phyloP scores from a whole-genome alignment of 169 alveolate species.

The Cryptosporidium felis region DNA sequence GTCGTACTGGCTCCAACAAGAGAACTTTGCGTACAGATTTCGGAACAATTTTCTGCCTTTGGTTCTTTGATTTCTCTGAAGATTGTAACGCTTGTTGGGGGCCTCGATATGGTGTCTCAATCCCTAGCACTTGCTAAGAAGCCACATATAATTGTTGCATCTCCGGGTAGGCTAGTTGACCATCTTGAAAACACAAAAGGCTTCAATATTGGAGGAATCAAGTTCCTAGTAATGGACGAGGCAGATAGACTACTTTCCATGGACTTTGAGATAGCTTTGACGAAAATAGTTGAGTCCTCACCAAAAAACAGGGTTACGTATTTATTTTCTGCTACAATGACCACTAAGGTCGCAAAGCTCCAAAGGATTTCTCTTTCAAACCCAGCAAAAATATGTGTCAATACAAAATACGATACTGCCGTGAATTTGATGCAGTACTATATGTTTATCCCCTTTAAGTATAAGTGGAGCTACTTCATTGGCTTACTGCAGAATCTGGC shows the following conservation, averaged over 20 bases:
- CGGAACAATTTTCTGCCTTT: conserved; percentile 93
- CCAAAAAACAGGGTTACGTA: conserved; percentile 94
- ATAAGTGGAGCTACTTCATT: conserved; percentile 92
- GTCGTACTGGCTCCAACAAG: conserved; percentile 97
- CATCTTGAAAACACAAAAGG: conserved; percentile 98
- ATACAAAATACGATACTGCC: conserved; percentile 92
- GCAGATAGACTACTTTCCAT: conserved; percentile 94
- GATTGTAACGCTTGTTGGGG: conserved; percentile 96
- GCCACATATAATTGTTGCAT: conserved; percentile 97
- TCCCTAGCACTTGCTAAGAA: conserved; percentile 93
- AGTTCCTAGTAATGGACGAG: conserved; percentile 93
- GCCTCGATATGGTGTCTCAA: conserved; percentile 95
- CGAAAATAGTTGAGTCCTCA: conserved; percentile 88
- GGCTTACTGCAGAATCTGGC: conserved; percentile 82
- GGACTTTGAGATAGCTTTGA: conserved; percentile 97
- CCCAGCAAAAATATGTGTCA: conserved; percentile 93
- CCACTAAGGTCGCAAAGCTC: conserved; percentile 95
- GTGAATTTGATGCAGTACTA: conserved; percentile 89
- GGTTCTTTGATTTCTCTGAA: conserved; percentile 91
- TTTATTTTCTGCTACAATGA: conserved; percentile 99
- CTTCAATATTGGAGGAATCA: conserved; percentile 89
- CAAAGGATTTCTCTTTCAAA: conserved; percentile 94
- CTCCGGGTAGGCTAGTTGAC: conserved; percentile 99
- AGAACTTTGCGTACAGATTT: conserved; percentile 97
- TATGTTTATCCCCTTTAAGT: conserved; percentile 92